These are phyloP conservation scores for Radiomyces spectabilis DNA, from an alignment of 192 early-diverging fungal species.

Conservation along the genomic window DNA sequence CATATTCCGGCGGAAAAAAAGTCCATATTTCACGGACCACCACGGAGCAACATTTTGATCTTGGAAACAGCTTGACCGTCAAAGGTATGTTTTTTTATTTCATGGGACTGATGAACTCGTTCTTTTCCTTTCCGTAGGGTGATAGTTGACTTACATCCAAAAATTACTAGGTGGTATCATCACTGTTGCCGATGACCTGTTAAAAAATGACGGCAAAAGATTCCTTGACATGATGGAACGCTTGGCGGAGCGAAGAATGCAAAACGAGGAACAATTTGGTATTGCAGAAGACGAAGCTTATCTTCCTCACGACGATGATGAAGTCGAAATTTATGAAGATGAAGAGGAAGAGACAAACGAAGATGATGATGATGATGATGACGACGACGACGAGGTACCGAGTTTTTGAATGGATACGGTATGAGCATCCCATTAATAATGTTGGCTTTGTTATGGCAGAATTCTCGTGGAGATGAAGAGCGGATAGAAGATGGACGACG, in stretches of 20 bases:
- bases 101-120: background rate
- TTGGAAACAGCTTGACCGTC: constrained; percentile 74
- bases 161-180: constrained; percentile 43
- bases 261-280: constrained; percentile 55
- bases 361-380: constrained; percentile 33
- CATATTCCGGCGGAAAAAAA: no score
- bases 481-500: constrained; percentile 87
- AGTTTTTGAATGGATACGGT: no score
- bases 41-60: constrained; percentile 45
- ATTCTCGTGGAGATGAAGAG: constrained; percentile 73
- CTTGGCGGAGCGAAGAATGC: constrained; percentile 83
- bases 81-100: constrained; percentile 35
- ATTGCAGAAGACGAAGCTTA: constrained; percentile 27
- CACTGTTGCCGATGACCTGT: constrained; percentile 80
- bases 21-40: background rate
- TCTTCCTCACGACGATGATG: constrained; percentile 39
- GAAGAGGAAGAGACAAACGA: no score
- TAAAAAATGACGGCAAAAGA: constrained; percentile 91
- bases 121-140: background rate
- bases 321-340: constrained; percentile 41
- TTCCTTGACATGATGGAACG: constrained; percentile 97
- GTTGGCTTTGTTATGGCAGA: constrained; percentile 38
- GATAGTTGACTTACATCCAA: no score
- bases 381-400: constrained; percentile 51
- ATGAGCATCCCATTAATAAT: no score